phyloP scores from a whole-genome alignment of 2,329 filamentous ascomycete species.

The Sodiomyces alkalinus region DNA sequence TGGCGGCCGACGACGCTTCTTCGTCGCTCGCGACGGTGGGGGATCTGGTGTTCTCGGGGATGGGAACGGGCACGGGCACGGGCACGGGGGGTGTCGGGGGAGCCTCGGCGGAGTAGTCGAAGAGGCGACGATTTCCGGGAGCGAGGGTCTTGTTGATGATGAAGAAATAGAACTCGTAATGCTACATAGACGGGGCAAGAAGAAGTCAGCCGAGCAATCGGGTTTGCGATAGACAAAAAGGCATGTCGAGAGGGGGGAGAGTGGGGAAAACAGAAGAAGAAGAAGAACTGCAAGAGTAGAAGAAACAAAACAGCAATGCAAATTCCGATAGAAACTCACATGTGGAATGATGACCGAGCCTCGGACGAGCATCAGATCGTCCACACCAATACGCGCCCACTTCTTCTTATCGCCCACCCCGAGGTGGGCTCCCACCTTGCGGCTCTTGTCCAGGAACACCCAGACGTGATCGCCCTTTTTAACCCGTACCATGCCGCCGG shows the following conservation, averaged over 20 bases:
- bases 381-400: slow-evolving; percentile 88
- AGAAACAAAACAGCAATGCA: slow-evolving; percentile 1
- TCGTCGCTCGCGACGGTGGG: slow-evolving; percentile 4
- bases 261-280: slow-evolving; percentile 2
- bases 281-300: too few relatives aligned
- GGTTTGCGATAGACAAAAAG: background rate
- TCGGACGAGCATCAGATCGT: slow-evolving; percentile 86
- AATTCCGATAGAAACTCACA: slow-evolving; percentile 40
- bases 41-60: too few relatives aligned
- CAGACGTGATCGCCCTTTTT: slow-evolving; percentile 90
- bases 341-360: slow-evolving; percentile 88
- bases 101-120: slow-evolving; percentile 52
- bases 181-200: too few relatives aligned
- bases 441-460: slow-evolving; percentile 82
- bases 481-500: slow-evolving; percentile 68
- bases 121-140: slow-evolving; percentile 57
- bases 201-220: too few relatives aligned
- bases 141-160: slow-evolving; percentile 74
- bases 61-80: too few relatives aligned
- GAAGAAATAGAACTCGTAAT: slow-evolving; percentile 96
- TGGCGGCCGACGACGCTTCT: slow-evolving; percentile 6
- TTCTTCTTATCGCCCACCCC: slow-evolving; percentile 59
- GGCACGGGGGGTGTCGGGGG: slow-evolving; percentile 12
- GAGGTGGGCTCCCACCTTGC: slow-evolving; percentile 76
- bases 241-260: too few relatives aligned